These are phyloP conservation scores for Novymonas esmeraldas DNA, from an alignment of 208 protist genomes.

Conservation along the genomic window DNA sequence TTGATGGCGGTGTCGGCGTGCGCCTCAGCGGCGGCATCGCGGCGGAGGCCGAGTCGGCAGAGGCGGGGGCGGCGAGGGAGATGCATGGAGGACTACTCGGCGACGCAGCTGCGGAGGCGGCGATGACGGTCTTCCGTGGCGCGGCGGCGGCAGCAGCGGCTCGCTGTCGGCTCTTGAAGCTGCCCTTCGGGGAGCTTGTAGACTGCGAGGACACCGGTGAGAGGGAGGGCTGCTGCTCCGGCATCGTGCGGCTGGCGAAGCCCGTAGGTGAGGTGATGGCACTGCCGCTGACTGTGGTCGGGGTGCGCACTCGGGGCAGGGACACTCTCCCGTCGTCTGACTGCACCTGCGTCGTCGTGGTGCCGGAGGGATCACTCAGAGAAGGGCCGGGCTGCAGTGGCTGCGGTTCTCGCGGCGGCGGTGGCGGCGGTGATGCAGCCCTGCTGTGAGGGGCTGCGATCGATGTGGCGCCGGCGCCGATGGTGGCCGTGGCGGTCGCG, in stretches of 20 bases:
- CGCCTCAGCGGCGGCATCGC: background rate
- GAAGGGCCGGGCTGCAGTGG: background rate
- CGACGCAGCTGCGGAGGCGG: background rate
- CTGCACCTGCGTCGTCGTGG: background rate
- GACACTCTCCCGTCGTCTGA: background rate
- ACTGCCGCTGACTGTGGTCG: background rate
- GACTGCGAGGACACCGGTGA: background rate
- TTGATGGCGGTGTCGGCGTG: background rate
- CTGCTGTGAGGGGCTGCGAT: no score
- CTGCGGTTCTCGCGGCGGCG: background rate
- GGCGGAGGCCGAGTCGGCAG: no score
- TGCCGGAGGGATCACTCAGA: background rate
- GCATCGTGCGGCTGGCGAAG: background rate
- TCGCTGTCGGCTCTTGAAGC: slow-evolving; percentile 29
- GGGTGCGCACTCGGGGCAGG: background rate
- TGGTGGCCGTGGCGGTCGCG: no score
- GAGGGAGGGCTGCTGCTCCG: background rate
- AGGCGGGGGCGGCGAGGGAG: background rate
- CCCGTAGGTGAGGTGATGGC: background rate
- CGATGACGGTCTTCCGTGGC: background rate
- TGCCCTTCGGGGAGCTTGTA: slow-evolving; percentile 7
- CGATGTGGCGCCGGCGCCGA: no score
- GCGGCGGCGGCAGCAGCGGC: slow-evolving; percentile 1
- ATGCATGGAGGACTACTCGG: background rate
- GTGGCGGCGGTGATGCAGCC: background rate